Conservation (phyloP, 2,329 filamentous ascomycete genomes). For the Nothophoma quercina region DNA sequence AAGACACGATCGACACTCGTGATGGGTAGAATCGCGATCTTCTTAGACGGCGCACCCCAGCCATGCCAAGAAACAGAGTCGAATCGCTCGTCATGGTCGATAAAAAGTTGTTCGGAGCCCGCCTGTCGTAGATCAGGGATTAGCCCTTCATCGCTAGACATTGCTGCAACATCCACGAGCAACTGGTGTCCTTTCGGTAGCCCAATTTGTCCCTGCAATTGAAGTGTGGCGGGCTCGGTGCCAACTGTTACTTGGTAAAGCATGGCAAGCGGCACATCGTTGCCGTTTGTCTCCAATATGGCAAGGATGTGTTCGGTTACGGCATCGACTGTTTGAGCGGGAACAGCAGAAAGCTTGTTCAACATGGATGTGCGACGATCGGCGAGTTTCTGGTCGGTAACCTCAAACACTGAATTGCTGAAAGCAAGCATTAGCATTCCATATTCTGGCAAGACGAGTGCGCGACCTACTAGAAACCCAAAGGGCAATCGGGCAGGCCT, state of each 20-base stretch:
- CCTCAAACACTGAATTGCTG: conserved; percentile 35
- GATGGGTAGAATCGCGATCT: conserved; percentile 34
- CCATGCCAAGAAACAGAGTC: conserved; percentile 29
- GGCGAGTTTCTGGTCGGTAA: conserved; percentile 31
- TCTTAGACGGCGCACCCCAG: conserved; percentile 26
- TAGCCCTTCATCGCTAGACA: conserved; percentile 25
- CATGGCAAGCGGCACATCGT: conserved; percentile 36
- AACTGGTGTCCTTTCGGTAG: conserved; percentile 32
- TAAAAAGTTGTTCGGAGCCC: conserved; percentile 12
- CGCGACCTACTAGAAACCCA: conserved; percentile 31
- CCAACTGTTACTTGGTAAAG: conserved; percentile 27
- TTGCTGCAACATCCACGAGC: conserved; percentile 22
- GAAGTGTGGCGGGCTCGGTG: conserved; percentile 13
- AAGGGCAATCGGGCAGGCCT: conserved; percentile 20
- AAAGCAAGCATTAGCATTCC: neutral
- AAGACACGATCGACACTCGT: conserved; percentile 18
- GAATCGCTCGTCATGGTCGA: conserved; percentile 34
- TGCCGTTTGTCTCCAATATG: conserved; percentile 26
- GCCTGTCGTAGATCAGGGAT: conserved; percentile 30
- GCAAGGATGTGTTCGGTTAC: conserved; percentile 28
- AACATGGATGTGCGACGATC: conserved; percentile 35
- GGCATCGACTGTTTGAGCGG: conserved; percentile 15
- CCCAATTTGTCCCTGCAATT: conserved; percentile 31
- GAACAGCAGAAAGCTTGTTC: conserved; percentile 32
- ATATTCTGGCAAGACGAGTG: too few species aligned